Percentiles rank a stretch among this genome's conserved stretches.
Evolutionary conservation across 2,329 filamentous ascomycete species (phyloP).

Genomic region (Spiromastix sp.): DNA sequence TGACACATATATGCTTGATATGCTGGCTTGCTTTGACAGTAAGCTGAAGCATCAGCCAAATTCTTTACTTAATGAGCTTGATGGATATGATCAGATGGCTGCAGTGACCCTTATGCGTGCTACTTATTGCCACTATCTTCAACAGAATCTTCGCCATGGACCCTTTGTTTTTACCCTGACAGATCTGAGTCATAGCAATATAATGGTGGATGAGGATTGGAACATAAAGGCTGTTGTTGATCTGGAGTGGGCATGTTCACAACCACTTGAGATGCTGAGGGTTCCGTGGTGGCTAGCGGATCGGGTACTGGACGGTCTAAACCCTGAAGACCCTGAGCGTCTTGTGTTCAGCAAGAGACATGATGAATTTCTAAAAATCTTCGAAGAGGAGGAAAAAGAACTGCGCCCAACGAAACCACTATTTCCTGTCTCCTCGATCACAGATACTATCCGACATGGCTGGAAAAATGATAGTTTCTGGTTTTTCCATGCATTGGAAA

Average conservation of each 20-base stretch:
- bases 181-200: slow-evolving; percentile 31
- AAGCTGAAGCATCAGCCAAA: slow-evolving; percentile 19
- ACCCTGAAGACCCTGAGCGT: no score
- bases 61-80: slow-evolving; percentile 15
- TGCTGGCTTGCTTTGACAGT: slow-evolving; percentile 17
- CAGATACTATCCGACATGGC: no score
- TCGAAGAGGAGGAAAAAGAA: no score
- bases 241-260: slow-evolving; percentile 23
- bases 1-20: slow-evolving; percentile 17
- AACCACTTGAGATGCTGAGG: slow-evolving; percentile 18
- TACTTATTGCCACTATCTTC: slow-evolving; percentile 17
- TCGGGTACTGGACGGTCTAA: slow-evolving; percentile 11
- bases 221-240: slow-evolving; percentile 23
- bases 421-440: no score
- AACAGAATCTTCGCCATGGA: no score
- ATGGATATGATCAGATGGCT: slow-evolving; percentile 20
- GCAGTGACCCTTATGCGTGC: slow-evolving; percentile 21
- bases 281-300: slow-evolving; percentile 19
- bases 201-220: slow-evolving; percentile 23
- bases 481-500: no score
- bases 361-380: no score
- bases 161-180: slow-evolving; percentile 27
- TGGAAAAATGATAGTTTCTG: no score
- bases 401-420: no score
- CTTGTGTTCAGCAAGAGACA: no score